Conservation (phyloP, 2,329 filamentous ascomycete genomes). For the Monilinia fructigena region DNA sequence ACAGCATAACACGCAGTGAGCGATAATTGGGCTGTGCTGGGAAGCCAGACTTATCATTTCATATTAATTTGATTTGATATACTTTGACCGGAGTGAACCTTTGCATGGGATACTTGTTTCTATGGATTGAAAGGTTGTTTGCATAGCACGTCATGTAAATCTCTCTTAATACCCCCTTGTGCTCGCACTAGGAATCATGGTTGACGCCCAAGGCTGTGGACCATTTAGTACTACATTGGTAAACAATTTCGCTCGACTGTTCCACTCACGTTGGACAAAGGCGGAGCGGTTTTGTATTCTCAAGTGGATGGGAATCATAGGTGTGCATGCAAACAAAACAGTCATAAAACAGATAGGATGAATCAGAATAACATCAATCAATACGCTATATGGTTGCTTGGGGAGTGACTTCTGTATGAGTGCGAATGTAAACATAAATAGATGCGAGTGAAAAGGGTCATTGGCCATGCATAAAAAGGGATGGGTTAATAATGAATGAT, state of each 20-base stretch:
- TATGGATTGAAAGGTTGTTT: conserved; percentile 13
- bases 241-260: neutral
- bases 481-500: no score
- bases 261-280: neutral
- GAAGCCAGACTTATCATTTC: conserved; percentile 5
- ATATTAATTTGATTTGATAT: conserved; percentile 14
- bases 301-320: neutral
- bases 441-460: neutral
- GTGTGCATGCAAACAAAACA: neutral
- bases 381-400: neutral
- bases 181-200: neutral
- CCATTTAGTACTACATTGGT: conserved; percentile 3
- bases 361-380: conserved; percentile 10
- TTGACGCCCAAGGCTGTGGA: neutral
- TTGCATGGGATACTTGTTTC: conserved; percentile 8
- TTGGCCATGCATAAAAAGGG: neutral
- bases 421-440: neutral
- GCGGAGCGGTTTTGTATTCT: neutral
- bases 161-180: conserved; percentile 7
- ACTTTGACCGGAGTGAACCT: neutral
- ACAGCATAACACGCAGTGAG: conserved; percentile 12
- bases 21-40: conserved; percentile 8
- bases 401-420: neutral
- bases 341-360: conserved; percentile 3
- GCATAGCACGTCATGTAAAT: conserved; percentile 8